Evolutionary conservation across 1,284 basidiomycete genomes (phyloP), one percentile per base, ranked within the genome.

Genomic region (Malassezia caprae): DNA sequence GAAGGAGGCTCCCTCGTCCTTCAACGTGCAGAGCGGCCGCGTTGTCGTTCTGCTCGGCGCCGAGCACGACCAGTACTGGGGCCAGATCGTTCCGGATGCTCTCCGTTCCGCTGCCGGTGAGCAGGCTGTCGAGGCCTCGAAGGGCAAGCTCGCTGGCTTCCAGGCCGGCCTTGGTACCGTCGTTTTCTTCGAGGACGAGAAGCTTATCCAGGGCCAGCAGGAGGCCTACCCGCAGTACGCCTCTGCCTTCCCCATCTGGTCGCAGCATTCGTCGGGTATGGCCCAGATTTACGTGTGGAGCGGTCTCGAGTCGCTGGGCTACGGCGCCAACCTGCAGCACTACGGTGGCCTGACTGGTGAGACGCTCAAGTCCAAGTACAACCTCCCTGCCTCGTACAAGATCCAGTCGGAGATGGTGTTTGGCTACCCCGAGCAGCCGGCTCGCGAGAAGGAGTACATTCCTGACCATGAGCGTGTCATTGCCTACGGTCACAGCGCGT

Each of bases 1-100:
- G 59, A 76, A 76, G 63, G 69, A 77, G 64, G 68, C 76, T 3
- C 78, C 78, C 0, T 65, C 66, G 8, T 60, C 72, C n/a, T 75
- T 75, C 75, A 79, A 80, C 74, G 76, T 75, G 34, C 77, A 78
- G 63, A 75, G 76, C 12, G 70, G 75, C 3, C 73, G 78, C 13
- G 75, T 76, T 0, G 70, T 79, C 24, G 60, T 79, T 19, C 67
- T 79, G 12, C 69, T 77, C 28, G 77, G 76, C 21, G 65, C 69
- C 3, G 72, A 76, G 39, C 74, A 78, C 71, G 53, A 70, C 41
- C 55, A 77, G 59, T 70, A 78, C 53, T 79, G 78, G 78, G 24
- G 26, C 47, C 61, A 75, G 41, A 63, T 60, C 6, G 64, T 78
- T 34, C 69, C 68, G 17, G 56, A 57, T 12, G 63, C 62, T n/a